A percentile compares a stretch with the other conserved stretches of the same genome.
These are phyloP conservation scores for Fagopyrum esculentum DNA, from an alignment of 148 eudicot genomes.

Conservation along the genomic window DNA sequence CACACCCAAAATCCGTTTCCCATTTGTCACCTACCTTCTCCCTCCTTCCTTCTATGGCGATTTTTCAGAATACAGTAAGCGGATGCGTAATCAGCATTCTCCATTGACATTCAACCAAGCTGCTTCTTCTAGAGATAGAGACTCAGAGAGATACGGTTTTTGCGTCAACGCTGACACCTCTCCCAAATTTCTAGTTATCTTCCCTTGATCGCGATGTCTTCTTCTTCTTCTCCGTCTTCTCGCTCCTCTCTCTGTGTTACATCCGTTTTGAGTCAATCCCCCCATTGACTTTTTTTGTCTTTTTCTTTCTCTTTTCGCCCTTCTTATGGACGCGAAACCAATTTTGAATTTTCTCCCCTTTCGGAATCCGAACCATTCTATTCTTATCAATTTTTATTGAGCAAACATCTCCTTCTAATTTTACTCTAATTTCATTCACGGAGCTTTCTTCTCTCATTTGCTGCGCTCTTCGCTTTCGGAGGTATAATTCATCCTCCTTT, in stretches of 20 bases:
- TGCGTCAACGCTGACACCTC: not conserved
- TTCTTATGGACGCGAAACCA: not conserved
- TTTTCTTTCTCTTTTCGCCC: not conserved
- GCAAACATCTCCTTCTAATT: not conserved
- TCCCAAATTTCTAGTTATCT: not conserved
- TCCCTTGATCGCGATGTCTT: not conserved
- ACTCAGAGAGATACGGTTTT: not conserved
- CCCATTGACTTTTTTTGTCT: not conserved
- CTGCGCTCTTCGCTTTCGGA: not conserved
- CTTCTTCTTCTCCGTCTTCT: not conserved
- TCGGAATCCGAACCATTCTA: not conserved
- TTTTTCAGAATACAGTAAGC: not conserved
- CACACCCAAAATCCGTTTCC: slow-evolving; percentile 10
- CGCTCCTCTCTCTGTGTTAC: not conserved
- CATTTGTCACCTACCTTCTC: not conserved
- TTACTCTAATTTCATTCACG: not conserved
- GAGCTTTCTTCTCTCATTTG: not conserved
- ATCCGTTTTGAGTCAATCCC: not conserved
- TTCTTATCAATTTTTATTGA: not conserved
- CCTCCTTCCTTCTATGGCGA: slow-evolving; percentile 2
- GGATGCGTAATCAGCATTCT: not conserved
- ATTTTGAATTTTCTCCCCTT: not conserved
- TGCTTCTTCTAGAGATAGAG: not conserved
- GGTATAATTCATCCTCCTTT: not conserved
- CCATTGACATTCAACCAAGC: not conserved